Evolutionary conservation across 495 filamentous ascomycete genomes (phyloP), one percentile per base, ranked within the genome.

Genomic region (Pseudotulostoma volvatum): DNA sequence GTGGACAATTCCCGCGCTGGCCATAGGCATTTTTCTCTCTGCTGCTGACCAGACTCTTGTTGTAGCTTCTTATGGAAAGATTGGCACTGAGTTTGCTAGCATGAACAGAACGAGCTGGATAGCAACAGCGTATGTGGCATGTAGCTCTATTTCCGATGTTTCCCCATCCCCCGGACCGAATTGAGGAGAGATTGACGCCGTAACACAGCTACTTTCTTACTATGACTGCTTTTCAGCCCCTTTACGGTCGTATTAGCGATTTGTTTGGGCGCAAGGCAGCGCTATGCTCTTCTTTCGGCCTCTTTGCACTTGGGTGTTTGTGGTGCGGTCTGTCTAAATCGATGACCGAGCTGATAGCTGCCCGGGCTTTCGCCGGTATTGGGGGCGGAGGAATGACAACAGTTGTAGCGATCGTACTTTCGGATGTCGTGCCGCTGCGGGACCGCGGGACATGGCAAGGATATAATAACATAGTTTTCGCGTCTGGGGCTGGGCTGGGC

Each of bases 341-440:
- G n/a, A n/a, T n/a, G n/a, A n/a, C n/a, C n/a, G n/a, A n/a, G n/a
- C n/a, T n/a, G n/a, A n/a, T n/a, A n/a, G n/a, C n/a, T n/a, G n/a
- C n/a, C n/a, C n/a, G n/a, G n/a, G n/a, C n/a, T n/a, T n/a, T n/a
- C 21, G 33, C 7, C 15, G 83, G 84, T 3, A 74, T 87, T 42
- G 84, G 84, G 8, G 85, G 83, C 15, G 84, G 81, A 18, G 85
- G 84, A 15, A 88, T 92, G 82, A 84, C 77, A 2, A 79, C 79
- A 3, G 73, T 90, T 36, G 80, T 80, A 32, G 73, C 60, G 39
- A 88, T 93, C 36, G 55, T 93, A 20, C 55, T 93, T 41, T 80
- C 73, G 37, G 85, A 93, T 52, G 66, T 87, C 13, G 68, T 92
- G 3, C 67, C 81, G 7, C 61, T 93, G 36, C 66, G 79, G n/a